phyloP scores from a whole-genome alignment of 768 basidiomycete genomes.

The Suillus discolor region DNA sequence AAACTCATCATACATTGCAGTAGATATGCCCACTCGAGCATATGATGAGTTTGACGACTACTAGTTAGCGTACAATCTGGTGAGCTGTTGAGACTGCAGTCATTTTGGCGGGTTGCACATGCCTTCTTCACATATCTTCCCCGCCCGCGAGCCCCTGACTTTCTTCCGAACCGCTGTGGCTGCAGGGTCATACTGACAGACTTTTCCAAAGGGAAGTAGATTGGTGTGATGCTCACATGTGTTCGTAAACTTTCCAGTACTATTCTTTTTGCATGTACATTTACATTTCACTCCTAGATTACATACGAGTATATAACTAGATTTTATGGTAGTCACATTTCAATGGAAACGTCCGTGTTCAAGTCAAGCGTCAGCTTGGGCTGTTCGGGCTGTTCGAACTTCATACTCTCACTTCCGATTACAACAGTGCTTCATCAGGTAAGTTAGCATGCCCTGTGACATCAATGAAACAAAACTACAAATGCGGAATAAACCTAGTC shows the following conservation, averaged over 20 bases:
- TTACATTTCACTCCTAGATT: background rate
- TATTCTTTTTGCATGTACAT: background rate
- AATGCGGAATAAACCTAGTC: conserved; percentile 16
- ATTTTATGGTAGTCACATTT: background rate
- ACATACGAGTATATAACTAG: background rate
- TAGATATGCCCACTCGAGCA: too few relatives aligned
- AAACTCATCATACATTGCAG: too few relatives aligned
- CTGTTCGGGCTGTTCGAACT: background rate
- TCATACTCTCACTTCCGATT: background rate
- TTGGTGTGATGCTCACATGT: background rate
- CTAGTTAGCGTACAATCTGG: too few relatives aligned
- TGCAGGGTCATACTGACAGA: background rate
- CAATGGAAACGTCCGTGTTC: background rate
- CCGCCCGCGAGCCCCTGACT: background rate
- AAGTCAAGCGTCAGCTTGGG: background rate
- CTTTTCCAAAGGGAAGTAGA: background rate
- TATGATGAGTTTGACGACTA: too few relatives aligned
- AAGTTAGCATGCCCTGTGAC: background rate
- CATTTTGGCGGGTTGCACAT: background rate
- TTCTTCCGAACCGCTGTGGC: background rate
- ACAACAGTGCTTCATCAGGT: too few relatives aligned
- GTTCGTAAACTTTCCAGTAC: background rate
- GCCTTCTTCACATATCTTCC: background rate
- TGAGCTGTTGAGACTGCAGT: too few relatives aligned
- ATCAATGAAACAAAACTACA: background rate